Base-by-base conservation (phyloP, 352 stramenopile genomes). In the Globisporangium mamillatum region DNA sequence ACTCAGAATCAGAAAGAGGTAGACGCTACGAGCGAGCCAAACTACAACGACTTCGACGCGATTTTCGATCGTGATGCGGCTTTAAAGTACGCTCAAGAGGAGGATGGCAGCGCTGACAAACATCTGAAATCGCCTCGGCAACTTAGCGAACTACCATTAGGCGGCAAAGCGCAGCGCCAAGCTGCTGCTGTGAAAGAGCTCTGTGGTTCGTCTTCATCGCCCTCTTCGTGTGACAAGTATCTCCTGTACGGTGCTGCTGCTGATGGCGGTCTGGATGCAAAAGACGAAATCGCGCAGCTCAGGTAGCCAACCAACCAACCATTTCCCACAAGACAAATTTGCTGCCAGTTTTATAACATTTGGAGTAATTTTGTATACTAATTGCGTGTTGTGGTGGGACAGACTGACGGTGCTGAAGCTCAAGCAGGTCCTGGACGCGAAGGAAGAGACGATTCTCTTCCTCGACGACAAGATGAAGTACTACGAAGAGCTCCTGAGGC, bases 371-470 rank as follows among this genome's bases (percentile, higher is more conserved):
- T 9, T 24, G 25, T 3, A 41, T 38, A 10, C 9, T 50, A n/a
- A 22, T 50, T 59, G 54, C 7, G 0, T 38, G 16, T 20, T 53
- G 54, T n/a, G 36, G 60, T 1, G 18, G 6, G 18, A 6, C 57
- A 89, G 83, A 72, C 77, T 78, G 48, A 84, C 80, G 7, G 73
- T 92, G 36, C 36, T 82, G 48, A 81, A 79, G 27, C 55, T 92
- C 32, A 88, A 89, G 67, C 67, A 79, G 44, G 73, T 68, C 20
- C 64, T 92, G n/a, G 77, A 87, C 36, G 75, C 75, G 22, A 90
- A 88, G 55, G 81, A 92, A 60, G 81, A 84, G n/a, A 72, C 81
- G 64, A 71, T 92, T 38, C 59, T 73, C 22, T 88, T 86, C 50
- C 72, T 92, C 36, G 77, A 90, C 67, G 71, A 64, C 48, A 81